A percentile compares a stretch with the other conserved stretches of the same genome.
Conservation (phyloP, 306 rosid species). For the Quercus aquifolioides region DNA sequence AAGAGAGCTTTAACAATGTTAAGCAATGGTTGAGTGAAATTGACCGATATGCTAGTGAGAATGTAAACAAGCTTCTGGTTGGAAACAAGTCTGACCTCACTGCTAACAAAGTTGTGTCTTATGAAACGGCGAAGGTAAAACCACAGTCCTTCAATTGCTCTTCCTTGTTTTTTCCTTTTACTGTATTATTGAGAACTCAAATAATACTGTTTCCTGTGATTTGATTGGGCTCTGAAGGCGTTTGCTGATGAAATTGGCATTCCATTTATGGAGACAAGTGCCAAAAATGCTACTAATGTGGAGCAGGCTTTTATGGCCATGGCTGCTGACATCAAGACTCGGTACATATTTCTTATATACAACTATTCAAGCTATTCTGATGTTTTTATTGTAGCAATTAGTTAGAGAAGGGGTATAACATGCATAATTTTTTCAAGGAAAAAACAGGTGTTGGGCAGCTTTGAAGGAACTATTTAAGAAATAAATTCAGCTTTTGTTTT, state of each 20-base stretch:
- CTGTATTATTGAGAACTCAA: background rate
- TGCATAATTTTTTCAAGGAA: background rate
- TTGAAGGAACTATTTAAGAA: background rate
- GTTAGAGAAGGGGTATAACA: background rate
- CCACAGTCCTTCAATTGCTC: background rate
- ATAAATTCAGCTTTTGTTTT: background rate
- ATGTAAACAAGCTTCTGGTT: slow-evolving; percentile 55
- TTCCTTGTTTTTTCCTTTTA: background rate
- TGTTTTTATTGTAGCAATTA: background rate
- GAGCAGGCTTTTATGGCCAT: slow-evolving; percentile 60
- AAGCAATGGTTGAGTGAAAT: slow-evolving; percentile 53
- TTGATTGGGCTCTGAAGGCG: slow-evolving; percentile 20
- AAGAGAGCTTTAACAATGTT: slow-evolving; percentile 54
- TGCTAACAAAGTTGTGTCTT: slow-evolving; percentile 52
- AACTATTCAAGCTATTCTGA: background rate
- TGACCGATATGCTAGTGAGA: slow-evolving; percentile 47
- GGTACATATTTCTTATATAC: slow-evolving; percentile 14
- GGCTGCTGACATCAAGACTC: slow-evolving; percentile 50
- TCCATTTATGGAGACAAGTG: slow-evolving; percentile 61
- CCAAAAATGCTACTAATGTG: slow-evolving; percentile 46
- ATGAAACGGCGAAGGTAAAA: slow-evolving; percentile 49
- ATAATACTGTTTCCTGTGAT: background rate
- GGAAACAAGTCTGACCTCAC: slow-evolving; percentile 51
- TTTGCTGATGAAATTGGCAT: slow-evolving; percentile 58
- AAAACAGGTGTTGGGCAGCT: background rate